phyloP scores from a whole-genome alignment of 164 flowering plant genomes.

The Aristolochia fimbriata region DNA sequence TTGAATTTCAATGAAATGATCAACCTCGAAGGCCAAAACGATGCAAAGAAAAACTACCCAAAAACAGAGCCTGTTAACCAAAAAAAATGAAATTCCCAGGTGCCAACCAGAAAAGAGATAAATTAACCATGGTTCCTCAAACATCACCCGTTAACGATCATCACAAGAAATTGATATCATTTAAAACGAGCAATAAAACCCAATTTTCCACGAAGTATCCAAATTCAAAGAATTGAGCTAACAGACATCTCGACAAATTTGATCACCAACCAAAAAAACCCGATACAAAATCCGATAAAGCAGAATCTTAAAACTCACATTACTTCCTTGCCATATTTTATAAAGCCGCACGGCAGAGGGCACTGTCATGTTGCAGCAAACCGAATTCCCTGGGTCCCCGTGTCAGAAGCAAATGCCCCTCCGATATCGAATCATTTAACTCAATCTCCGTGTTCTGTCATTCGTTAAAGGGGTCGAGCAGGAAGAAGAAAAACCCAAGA shows the following conservation, averaged over 20 bases:
- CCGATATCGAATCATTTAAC: neutral
- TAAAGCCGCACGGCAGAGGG: constrained; percentile 1
- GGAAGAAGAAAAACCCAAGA: constrained; percentile 1
- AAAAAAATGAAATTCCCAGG: no score
- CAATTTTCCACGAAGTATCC: no score
- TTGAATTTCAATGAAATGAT: no score
- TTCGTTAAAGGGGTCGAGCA: neutral
- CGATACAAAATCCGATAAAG: neutral
- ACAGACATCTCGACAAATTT: neutral
- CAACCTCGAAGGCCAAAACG: no score
- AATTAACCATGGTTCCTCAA: neutral
- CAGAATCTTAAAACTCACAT: constrained; percentile 9
- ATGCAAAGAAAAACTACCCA: no score
- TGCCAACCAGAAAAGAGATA: no score
- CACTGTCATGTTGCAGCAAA: neutral
- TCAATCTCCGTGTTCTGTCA: neutral
- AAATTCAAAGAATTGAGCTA: neutral
- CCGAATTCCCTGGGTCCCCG: neutral
- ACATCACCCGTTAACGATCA: neutral
- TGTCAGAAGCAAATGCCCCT: neutral
- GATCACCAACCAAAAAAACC: neutral
- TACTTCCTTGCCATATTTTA: constrained; percentile 15
- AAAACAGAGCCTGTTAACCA: no score
- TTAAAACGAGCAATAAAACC: neutral
- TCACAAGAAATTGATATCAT: neutral